Base-by-base conservation (phyloP, 2,329 filamentous ascomycete species). In the Aspergillus pseudotamarii region DNA sequence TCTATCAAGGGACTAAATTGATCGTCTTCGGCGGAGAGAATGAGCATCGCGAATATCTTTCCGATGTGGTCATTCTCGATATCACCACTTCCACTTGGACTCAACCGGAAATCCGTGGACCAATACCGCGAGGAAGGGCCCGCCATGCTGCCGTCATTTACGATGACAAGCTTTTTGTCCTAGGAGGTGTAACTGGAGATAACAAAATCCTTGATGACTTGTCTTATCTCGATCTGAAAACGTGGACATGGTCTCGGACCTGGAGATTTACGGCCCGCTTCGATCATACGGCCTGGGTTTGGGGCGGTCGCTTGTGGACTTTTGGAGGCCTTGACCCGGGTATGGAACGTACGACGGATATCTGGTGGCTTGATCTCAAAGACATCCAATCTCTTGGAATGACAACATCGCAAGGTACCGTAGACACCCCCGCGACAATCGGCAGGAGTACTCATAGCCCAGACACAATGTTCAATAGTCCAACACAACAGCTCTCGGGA, bases 11-110 rank as follows among this genome's bases (percentile, higher is more conserved):
- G 65, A 91, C 94, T 78, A 98, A 98, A 78, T 84, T 99, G n/a
- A 85, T 99, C 2, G 93, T 99, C 1, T 99, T 97, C 75, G 95
- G 95, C 61, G 95, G 95, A 68, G 95, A 99, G 81, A 99, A 99
- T 78, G 95, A 99, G 77, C 95, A 98, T 75, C 88, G 94, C 69
- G 94, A 94, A 62, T 97, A 97, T 76, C 88, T 99, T 14, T 96
- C 94, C 55, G 95, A 99, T 76, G 88, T 99, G 26, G 96, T 98
- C 67, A 90, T 99, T 57, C 96, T 99, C 75, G 94, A 99, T 76
- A 87, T 99, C 62, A 92, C 94, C 75, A 95, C 93, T 0, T 93
- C 94, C 41, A 91, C 96, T 74, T 99, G 95, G 95, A 96, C 92
- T 8, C 93, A 97, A 71, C 95, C 95, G 14, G 88, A 93, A 67